These are phyloP conservation scores for Mallotus japonicus DNA, from an alignment of 441 rosid species.

Conservation along the genomic window DNA sequence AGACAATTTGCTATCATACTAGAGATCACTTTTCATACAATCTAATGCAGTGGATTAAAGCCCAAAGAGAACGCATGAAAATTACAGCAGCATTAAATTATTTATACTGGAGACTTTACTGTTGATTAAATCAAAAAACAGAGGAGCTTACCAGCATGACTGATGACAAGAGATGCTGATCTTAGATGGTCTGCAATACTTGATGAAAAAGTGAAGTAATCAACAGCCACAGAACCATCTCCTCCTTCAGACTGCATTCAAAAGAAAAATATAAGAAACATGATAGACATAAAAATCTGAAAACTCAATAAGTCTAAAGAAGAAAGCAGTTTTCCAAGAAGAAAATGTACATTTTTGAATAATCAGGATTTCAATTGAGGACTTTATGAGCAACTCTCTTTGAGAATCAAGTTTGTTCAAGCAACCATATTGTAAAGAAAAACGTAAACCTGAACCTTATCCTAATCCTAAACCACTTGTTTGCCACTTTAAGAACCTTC, in stretches of 20 bases:
- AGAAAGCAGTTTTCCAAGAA: background rate
- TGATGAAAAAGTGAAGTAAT: conserved; percentile 81
- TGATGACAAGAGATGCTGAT: conserved; percentile 81
- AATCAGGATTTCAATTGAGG: background rate
- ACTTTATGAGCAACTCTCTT: conserved; percentile 1
- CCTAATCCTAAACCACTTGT: background rate
- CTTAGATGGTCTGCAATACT: conserved; percentile 75
- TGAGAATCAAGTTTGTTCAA: background rate
- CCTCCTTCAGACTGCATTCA: conserved; percentile 55
- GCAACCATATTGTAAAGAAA: background rate
- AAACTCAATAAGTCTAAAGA: background rate
- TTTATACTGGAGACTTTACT: background rate
- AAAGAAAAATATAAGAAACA: conserved; percentile 11
- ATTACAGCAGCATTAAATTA: background rate
- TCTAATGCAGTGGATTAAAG: background rate
- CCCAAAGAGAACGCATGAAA: background rate
- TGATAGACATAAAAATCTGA: background rate
- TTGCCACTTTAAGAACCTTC: background rate
- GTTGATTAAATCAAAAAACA: background rate
- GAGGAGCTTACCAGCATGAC: conserved; percentile 65
- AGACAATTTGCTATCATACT: background rate
- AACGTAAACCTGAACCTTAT: background rate
- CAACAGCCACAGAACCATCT: conserved; percentile 62
- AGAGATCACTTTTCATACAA: background rate
- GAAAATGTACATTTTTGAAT: background rate